Evolutionary conservation across 2,329 filamentous ascomycete species (phyloP).

Genomic region (Aspergillus pseudoviridinutans): DNA sequence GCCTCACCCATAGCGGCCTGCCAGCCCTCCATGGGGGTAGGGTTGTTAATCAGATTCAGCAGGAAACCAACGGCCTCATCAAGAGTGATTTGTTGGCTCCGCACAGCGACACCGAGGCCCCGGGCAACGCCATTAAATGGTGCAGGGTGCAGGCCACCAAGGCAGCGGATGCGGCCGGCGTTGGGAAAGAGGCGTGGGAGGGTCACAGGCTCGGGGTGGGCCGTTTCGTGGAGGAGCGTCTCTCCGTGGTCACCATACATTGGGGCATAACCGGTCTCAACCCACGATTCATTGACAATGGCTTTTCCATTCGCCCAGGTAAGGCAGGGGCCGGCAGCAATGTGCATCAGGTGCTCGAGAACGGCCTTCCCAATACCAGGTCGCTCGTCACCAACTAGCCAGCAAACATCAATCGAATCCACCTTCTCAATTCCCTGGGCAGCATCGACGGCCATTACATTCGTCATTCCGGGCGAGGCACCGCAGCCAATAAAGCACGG

Average conservation of each 20-base stretch:
- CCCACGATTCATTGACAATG: no score
- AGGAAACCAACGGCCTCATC: no score
- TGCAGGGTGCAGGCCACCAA: no score
- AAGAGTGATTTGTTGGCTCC: no score
- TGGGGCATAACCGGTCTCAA: no score
- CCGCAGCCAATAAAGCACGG: slow-evolving; percentile 8
- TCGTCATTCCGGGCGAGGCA: slow-evolving; percentile 7
- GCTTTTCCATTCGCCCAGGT: slow-evolving; percentile 9
- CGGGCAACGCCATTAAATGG: no score
- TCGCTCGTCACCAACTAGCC: slow-evolving; percentile 5
- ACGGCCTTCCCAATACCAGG: slow-evolving; percentile 10
- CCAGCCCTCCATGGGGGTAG: no score
- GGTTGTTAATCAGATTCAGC: no score
- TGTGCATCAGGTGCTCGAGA: slow-evolving; percentile 15
- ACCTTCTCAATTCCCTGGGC: slow-evolving; percentile 11
- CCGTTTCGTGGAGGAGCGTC: no score
- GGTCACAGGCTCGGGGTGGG: slow-evolving; percentile 11
- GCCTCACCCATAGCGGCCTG: no score
- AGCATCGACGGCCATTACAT: slow-evolving; percentile 6
- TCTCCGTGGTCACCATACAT: background rate
- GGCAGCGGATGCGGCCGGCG: no score
- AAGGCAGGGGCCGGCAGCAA: slow-evolving; percentile 13
- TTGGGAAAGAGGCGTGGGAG: slow-evolving; percentile 7
- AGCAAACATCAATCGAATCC: slow-evolving; percentile 9
- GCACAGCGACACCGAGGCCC: no score